phyloP scores from a whole-genome alignment of 371 early-diverging fungal species.

The Mortierella sp. region DNA sequence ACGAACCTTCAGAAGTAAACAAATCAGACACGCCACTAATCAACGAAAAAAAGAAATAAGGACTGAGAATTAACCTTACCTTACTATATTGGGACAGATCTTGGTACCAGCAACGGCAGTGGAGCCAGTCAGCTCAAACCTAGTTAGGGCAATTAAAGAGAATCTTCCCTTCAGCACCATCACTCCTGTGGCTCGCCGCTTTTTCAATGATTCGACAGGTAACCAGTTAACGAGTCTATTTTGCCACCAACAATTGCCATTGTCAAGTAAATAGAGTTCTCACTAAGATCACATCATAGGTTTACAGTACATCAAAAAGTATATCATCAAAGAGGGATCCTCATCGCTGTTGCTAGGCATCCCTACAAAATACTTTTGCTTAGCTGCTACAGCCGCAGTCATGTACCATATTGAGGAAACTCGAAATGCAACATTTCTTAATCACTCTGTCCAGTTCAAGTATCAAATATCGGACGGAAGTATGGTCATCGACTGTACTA shows the following conservation, averaged over 20 bases:
- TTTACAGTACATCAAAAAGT: conserved; percentile 61
- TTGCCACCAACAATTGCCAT: conserved; percentile 3
- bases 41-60: background rate
- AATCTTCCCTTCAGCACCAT: conserved; percentile 60
- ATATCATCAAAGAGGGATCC: conserved; percentile 62
- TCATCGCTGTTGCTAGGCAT: conserved; percentile 59
- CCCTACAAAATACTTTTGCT: conserved; percentile 62
- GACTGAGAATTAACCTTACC: background rate
- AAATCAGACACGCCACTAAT: background rate
- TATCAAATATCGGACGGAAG: conserved; percentile 72
- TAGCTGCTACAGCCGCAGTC: conserved; percentile 46
- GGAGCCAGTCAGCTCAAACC: conserved; percentile 60
- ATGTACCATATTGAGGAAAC: conserved; percentile 66
- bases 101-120: conserved; percentile 60
- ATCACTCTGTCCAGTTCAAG: conserved; percentile 74
- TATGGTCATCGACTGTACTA: conserved; percentile 72
- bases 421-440: conserved; percentile 64
- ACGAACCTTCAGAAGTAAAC: conserved; percentile 71
- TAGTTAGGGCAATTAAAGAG: conserved; percentile 64
- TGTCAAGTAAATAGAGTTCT: background rate
- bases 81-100: conserved; percentile 35
- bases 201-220: conserved; percentile 74
- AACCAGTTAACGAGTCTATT: background rate
- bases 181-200: conserved; percentile 64
- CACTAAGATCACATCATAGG: conserved; percentile 41